Base-by-base conservation (phyloP, 768 basidiomycete species). In the Termitomyces sp. region DNA sequence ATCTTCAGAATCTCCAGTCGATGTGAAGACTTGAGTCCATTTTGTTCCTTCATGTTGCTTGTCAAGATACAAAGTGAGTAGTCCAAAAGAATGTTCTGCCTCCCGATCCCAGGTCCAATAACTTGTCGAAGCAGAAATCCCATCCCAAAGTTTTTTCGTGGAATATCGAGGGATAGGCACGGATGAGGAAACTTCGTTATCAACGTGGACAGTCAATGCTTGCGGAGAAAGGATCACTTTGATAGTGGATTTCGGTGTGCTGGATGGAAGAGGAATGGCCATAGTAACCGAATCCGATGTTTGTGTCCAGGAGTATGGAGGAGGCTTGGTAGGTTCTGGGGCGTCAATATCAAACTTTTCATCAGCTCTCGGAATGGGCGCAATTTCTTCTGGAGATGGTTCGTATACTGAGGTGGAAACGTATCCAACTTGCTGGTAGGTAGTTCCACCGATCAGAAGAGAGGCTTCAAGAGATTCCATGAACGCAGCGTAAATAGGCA, bases 251-350 rank as follows among this genome's bases (percentile, higher is more conserved):
- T 85, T 89, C 1, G 81, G 72, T 0, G 87, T 91, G 55, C 75
- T 79, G 0, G 90, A 82, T 1, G 92, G 92, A n/a, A 97, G 80
- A 6, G 92, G 86, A 69, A 98, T 87, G 0, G 87, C 88, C 46
- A 98, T 74, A 0, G 92, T 94, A 54, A 98, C 78, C 0, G 91
- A 85, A 70, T 95, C 93, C 1, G 84, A 72, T 4, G 89, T 87
- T 69, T 99, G 96, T 0, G 87, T 92, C 96, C 96, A 99, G 1
- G 93, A 92, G 73, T 95, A 98, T 0, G 94, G 90, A 32, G 86
- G 84, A 3, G 90, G 91, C 64, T 81, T 87, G 11, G 73, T 70
- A 1, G 76, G 76, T 28, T 69, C 68, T 20, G 73, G 69, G 7
- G 67, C 59, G 45, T 69, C 65, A 5, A 70, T 65, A 63, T 88